phyloP scores from a whole-genome alignment of 2,329 filamentous ascomycete species.

The Colletotrichum lindemuthianum region DNA sequence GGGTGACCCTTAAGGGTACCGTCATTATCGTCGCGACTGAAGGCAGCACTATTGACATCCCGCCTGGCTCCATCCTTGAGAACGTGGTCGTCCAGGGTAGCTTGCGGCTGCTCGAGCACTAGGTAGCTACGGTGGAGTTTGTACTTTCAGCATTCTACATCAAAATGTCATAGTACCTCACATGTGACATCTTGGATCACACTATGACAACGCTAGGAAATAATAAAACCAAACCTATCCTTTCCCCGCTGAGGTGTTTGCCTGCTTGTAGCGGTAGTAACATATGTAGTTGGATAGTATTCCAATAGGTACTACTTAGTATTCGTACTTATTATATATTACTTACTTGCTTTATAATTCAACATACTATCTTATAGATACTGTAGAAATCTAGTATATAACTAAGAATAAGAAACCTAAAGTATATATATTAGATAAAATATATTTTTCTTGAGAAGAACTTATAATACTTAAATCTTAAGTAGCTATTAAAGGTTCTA shows the following conservation, averaged over 20 bases:
- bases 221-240: slow-evolving; percentile 23
- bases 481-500: too few species aligned
- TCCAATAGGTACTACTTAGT: slow-evolving; percentile 29
- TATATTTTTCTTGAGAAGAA: too few species aligned
- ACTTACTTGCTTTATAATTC: too few species aligned
- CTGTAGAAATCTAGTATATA: too few species aligned
- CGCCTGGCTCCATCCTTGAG: slow-evolving; percentile 95
- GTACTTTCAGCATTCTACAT: slow-evolving; percentile 31
- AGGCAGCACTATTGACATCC: slow-evolving; percentile 97
- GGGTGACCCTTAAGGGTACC: slow-evolving; percentile 95
- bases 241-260: slow-evolving; percentile 19
- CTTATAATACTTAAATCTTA: too few species aligned
- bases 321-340: slow-evolving; percentile 3
- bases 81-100: slow-evolving; percentile 99
- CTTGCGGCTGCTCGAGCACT: slow-evolving; percentile 78
- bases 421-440: too few species aligned
- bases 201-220: slow-evolving; percentile 20
- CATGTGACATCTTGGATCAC: slow-evolving; percentile 15
- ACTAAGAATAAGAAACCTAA: too few species aligned
- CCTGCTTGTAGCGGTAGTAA: slow-evolving; percentile 18
- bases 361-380: too few species aligned
- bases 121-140: slow-evolving; percentile 41
- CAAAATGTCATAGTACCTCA: slow-evolving; percentile 12
- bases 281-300: slow-evolving; percentile 27
- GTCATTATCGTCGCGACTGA: slow-evolving; percentile 99